phyloP scores from a whole-genome alignment of 441 rosid species.

The Gossypium schwendimanii region DNA sequence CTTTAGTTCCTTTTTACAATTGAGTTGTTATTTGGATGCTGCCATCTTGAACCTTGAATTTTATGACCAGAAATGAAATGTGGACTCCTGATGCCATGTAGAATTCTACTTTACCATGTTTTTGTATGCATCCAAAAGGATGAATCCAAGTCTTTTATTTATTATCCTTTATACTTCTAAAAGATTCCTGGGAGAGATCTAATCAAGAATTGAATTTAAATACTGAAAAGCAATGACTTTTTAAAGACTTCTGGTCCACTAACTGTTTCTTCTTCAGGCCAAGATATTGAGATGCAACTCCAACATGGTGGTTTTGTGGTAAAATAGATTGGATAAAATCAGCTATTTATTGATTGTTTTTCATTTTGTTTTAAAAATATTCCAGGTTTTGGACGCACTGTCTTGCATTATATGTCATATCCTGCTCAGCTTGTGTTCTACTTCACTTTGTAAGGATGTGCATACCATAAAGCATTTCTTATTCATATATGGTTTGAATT shows the following conservation, averaged over 20 bases:
- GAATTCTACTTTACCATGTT: neutral
- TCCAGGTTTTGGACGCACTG: conserved; percentile 93
- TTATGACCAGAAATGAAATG: neutral
- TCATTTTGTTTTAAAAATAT: conserved; percentile 17
- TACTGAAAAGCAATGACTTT: neutral
- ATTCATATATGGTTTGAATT: conserved; percentile 3
- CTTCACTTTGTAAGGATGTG: conserved; percentile 76
- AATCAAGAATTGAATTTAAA: neutral
- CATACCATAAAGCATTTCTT: conserved; percentile 17
- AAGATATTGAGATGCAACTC: neutral
- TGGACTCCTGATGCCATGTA: neutral
- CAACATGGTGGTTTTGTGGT: conserved; percentile 3
- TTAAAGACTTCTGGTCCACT: neutral
- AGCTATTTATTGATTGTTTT: conserved; percentile 9
- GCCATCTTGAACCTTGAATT: neutral
- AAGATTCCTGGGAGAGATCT: neutral
- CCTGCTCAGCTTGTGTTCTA: conserved; percentile 69
- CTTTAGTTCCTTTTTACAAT: neutral
- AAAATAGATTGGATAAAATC: neutral
- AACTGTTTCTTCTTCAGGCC: neutral
- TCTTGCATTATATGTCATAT: conserved; percentile 66
- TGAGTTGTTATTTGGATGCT: neutral
- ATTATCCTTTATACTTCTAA: neutral
- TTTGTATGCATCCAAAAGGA: neutral
- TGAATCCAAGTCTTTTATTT: neutral